Percentiles rank a stretch among this genome's conserved stretches.
phyloP scores from a whole-genome alignment of 2,329 filamentous ascomycete species.

The Diaporthe eres region DNA sequence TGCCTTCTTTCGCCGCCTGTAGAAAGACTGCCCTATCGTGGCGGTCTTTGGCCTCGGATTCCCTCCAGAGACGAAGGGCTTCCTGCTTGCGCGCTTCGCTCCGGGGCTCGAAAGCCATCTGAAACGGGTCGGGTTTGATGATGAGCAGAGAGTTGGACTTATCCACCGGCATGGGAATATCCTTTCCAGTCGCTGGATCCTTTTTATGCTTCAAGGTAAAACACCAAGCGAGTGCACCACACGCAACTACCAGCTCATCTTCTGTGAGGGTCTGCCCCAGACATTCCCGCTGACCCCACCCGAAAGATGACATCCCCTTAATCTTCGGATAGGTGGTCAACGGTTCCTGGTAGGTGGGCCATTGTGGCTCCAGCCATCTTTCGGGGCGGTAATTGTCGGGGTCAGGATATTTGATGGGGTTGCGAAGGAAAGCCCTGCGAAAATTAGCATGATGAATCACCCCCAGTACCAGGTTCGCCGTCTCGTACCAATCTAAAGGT shows the following conservation, averaged over 20 bases:
- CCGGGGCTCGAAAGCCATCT: conserved; percentile 14
- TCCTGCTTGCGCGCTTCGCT: conserved; percentile 11
- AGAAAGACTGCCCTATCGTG: neutral
- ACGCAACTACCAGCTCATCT: conserved; percentile 16
- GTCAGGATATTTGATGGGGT: neutral
- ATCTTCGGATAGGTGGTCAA: neutral
- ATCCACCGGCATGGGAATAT: neutral
- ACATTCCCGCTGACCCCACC: neutral
- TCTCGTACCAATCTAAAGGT: neutral
- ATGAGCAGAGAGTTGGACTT: conserved; percentile 7
- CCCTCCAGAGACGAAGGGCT: conserved; percentile 12
- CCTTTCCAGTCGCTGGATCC: neutral
- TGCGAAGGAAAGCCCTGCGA: conserved; percentile 9
- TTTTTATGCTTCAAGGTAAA: conserved; percentile 7
- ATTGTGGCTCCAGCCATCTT: conserved; percentile 3
- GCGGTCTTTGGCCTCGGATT: neutral
- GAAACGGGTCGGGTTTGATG: neutral
- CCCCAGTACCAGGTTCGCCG: no score
- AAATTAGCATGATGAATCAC: neutral
- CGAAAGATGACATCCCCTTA: conserved; percentile 1
- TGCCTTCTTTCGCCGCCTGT: neutral
- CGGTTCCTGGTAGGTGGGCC: conserved; percentile 13
- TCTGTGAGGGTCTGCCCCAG: neutral
- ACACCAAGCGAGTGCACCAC: conserved; percentile 17
- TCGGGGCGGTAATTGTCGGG: conserved; percentile 6